A percentile compares a stretch with the other conserved stretches of the same genome.
Conservation (phyloP, 371 early-diverging fungal genomes). For the Fennellomyces sp. region DNA sequence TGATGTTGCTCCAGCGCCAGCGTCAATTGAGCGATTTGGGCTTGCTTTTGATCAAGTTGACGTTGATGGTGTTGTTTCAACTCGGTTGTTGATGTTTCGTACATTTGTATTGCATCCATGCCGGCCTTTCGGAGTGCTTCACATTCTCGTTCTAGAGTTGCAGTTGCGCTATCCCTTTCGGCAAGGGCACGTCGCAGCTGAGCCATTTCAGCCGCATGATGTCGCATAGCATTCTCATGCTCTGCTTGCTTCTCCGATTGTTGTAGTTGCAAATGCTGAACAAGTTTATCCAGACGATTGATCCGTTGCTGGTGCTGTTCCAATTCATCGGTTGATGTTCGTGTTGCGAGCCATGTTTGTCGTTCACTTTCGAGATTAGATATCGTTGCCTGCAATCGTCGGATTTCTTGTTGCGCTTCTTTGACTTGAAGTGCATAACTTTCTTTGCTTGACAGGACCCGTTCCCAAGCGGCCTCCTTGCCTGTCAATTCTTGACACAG, state of each 20-base stretch:
- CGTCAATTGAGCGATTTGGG: background rate
- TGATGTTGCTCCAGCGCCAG: background rate
- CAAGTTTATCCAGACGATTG: conserved; percentile 26
- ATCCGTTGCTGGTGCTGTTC: conserved; percentile 19
- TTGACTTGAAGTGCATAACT: conserved; percentile 41
- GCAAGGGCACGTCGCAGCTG: conserved; percentile 25
- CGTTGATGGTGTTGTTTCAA: conserved; percentile 17
- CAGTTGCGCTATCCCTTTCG: conserved; percentile 28
- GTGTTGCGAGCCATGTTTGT: background rate
- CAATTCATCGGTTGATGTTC: conserved; percentile 2
- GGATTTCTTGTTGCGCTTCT: conserved; percentile 32
- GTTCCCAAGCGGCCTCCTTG: conserved; percentile 42
- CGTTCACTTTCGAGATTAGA: conserved; percentile 6
- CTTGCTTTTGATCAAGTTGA: conserved; percentile 16
- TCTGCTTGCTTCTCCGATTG: conserved; percentile 1
- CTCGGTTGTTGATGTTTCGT: conserved; percentile 23
- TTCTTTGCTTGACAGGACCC: conserved; percentile 38
- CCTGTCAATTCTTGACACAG: conserved; percentile 30
- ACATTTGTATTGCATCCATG: conserved; percentile 27
- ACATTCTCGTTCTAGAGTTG: conserved; percentile 39
- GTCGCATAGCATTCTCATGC: conserved; percentile 16
- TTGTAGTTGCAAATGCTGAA: conserved; percentile 17
- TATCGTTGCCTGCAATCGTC: conserved; percentile 18
- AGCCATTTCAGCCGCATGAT: conserved; percentile 28
- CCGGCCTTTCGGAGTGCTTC: conserved; percentile 31